Base-by-base conservation (phyloP, 371 early-diverging fungal genomes). In the Mucor irregularis region DNA sequence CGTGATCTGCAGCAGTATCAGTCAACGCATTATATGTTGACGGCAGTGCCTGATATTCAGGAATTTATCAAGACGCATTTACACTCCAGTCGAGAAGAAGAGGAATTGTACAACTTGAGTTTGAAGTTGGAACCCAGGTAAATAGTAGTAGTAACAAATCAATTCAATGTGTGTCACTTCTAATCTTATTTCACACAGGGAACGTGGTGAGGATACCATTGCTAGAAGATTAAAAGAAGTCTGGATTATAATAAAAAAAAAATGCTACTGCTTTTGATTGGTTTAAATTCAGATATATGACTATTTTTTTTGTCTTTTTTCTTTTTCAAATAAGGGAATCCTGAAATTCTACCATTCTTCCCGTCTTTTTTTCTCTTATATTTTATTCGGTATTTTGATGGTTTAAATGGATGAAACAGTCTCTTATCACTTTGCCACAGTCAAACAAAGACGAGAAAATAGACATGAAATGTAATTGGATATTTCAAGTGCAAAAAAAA, bases 1-100 rank as follows among this genome's bases (percentile, higher is more conserved):
- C 84, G 89, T 5, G 94, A 95, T 43, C 82, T 96, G 47, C 92
- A 93, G 62, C 93, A 94, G 63, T 95, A 90, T 73, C 96, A 95
- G 21, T 69, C 73, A 0, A 78, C 76, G 6, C 88, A 90, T 33
- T 97, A 94, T 63, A 76, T 82, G 53, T 65, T 94, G 38, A 81
- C 78, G 5, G 55, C 83, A 2, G 95, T 95, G 5, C 84, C 84
- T 4, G 94, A 93, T 73, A 78, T 95, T 47, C 92, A 93, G 62
- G 77, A 85, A 35, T 95, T 86, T 69, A 83, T 95, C 24, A 66
- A 72, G 16, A 61, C 71, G 8, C 77, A 82, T 55, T 49, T 86
- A 28, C 80, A 81, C 28, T 73, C 76, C 24, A 69, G 80, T 26
- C 64, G 78, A 31, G 76, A 78, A 34, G 81, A 79, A 19, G 70